Evolutionary conservation across 2,329 filamentous ascomycete genomes (phyloP), one percentile per base, ranked within the genome.

Genomic region (Byssothecium circinans): DNA sequence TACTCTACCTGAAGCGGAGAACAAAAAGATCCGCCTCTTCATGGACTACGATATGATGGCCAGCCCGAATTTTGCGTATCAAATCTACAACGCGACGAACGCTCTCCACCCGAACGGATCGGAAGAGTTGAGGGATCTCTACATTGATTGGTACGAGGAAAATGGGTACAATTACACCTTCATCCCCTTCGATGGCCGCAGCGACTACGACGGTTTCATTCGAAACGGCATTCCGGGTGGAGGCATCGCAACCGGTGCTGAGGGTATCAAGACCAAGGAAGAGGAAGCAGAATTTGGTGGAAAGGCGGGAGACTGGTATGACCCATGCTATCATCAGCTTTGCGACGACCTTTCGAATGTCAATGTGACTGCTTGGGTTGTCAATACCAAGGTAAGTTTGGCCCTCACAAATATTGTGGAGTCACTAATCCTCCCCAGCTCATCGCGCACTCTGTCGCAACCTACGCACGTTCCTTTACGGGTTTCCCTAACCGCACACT

Each of bases 1-100:
- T 23, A 54, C 58, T 19, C 58, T 72, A 11, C 54, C 68, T 0
- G 54, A 64, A 8, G 57, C 59, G 14, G 71, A 73, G 49, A 70
- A 71, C 47, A 49, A 59, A 47, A 73, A 73, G 57, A 71, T 74
- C 37, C 65, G 69, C 22, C 61, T 73, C 14, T 73, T 73, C 57
- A 72, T 74, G 62, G 71, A 74, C 53, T 74, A 74, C 57, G 72
- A 74, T 50, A 74, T 74, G 72, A 70, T 73, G 62, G 70, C 61
- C 12, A 62, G 55, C 20, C 70, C 70, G 12, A 72, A 73, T 54
- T 72, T 68, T 41, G 64, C 69, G 2, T 70, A 70, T 50, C 68
- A 68, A 33, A 67, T 73, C 47, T 73, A 73, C 57, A 71, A 73
- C 47, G 64, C 69, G 2, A 72, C 67, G 5, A 72, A 72, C 43